These are phyloP conservation scores for Boletus sp. DNA, from an alignment of 1,284 basidiomycete species.

Conservation along the genomic window DNA sequence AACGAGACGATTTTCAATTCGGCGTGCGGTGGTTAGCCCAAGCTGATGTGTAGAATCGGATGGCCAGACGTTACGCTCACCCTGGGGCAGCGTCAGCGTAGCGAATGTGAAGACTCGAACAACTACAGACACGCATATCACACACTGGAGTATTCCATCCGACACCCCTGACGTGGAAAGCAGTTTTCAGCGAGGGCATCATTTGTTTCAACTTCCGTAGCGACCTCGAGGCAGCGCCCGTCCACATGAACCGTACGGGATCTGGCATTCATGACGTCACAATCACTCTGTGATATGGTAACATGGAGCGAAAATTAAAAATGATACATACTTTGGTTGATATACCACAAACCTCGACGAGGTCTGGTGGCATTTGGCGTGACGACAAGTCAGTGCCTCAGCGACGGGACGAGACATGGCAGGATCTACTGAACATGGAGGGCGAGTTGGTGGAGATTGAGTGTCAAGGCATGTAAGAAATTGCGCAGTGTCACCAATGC, in stretches of 20 bases:
- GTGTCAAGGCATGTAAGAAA: not conserved
- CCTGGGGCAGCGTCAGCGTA: no score
- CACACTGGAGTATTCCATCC: not conserved
- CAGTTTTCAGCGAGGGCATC: constrained; percentile 40
- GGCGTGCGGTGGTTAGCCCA: no score
- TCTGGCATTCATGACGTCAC: not conserved
- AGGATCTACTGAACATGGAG: not conserved
- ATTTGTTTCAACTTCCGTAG: constrained; percentile 35
- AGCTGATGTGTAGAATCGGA: no score
- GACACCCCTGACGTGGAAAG: constrained; percentile 37
- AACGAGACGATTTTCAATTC: no score
- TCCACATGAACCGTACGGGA: constrained; percentile 40
- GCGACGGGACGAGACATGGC: not conserved
- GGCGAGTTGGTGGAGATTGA: no score
- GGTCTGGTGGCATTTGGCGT: not conserved
- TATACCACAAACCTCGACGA: not conserved
- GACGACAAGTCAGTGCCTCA: not conserved
- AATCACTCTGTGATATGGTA: not conserved
- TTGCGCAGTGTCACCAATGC: no score
- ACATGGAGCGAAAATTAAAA: no score
- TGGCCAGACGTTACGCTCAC: no score
- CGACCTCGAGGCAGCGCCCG: constrained; percentile 40
- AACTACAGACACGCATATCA: not conserved
- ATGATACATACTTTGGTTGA: not conserved
- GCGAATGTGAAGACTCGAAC: no score